Evolutionary conservation across 352 stramenopile species (phyloP), one percentile per base, ranked within the genome.

Genomic region (Hyaloperonospora brassicae): DNA sequence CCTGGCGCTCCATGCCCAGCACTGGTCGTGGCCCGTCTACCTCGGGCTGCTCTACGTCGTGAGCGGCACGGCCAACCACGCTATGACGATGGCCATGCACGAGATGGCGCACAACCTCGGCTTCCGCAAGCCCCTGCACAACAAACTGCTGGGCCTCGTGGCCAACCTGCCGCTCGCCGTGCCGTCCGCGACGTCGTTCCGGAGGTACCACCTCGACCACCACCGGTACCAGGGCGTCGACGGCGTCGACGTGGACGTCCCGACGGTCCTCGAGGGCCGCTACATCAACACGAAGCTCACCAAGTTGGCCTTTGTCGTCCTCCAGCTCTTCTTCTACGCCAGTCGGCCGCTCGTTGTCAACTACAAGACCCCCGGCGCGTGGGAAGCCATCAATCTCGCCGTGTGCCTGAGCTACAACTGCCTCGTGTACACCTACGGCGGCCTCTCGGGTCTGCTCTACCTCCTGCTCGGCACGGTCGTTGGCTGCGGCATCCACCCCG

Each of bases 161-260:
- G 86, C 90, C 8, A 98, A 98, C 70, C 65, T 97, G 47, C 88
- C 93, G 4, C 79, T 98, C 23, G 86, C 81, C 12, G 76, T 99
- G 39, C 95, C 96, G 0, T 91, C 87, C 1, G 76, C 88, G 14
- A 79, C 95, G 47, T 86, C 88, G 23, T 98, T 99, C 72, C 98
- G 97, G 73, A 72, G 90, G 10, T 98, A 99, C 74, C 96, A 99
- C 72, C 87, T 97, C 67, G 93, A 98, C 59, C 96, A 99, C 80
- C 96, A 98, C 73, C 84, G 89, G 22, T 98, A 96, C 67, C 90
- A 98, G 70, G 95, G 95, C 46, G 87, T 95, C 38, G 79, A 98
- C 46, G 79, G 84, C 48, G 69, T 97, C 11, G 95, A 99, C 67
- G 81, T 96, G 7, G 96, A 98, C 58, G 82, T 99, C 31, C 93